Percentiles rank a stretch among this genome's conserved stretches.
These are phyloP conservation scores for Lagenaria siceraria DNA, from an alignment of 306 rosid species.

Conservation along the genomic window DNA sequence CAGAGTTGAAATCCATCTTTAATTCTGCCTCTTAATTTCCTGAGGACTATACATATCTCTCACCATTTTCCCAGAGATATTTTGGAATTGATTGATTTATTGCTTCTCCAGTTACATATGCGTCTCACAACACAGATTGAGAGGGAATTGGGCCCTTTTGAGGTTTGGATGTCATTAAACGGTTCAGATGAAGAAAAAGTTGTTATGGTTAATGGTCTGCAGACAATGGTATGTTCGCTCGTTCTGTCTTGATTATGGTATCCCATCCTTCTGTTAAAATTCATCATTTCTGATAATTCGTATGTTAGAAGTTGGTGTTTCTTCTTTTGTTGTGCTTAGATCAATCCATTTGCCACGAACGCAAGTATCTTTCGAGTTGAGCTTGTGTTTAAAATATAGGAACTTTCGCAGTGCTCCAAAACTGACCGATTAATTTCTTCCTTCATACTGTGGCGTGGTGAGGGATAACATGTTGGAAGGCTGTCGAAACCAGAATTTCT, in stretches of 20 bases:
- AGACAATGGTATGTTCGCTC: conserved; percentile 46
- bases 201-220: conserved; percentile 74
- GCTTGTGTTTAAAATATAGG: neutral
- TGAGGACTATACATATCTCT: neutral
- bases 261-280: neutral
- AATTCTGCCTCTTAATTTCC: conserved; percentile 5
- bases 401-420: neutral
- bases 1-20: conserved; percentile 12
- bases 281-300: neutral
- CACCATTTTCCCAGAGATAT: neutral
- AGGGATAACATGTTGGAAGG: neutral
- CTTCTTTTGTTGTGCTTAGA: neutral
- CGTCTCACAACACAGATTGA: conserved; percentile 63
- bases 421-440: neutral
- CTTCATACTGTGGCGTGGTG: neutral
- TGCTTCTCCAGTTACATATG: conserved; percentile 56
- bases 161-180: conserved; percentile 51
- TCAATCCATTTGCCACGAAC: neutral
- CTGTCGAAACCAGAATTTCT: neutral
- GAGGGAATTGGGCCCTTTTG: conserved; percentile 76
- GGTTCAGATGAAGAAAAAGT: conserved; percentile 41
- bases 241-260: neutral
- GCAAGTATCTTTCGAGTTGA: neutral
- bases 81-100: conserved; percentile 22
- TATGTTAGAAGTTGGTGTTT: neutral